phyloP scores from a whole-genome alignment of 2,329 filamentous ascomycete species.

The Fusarium sp. region DNA sequence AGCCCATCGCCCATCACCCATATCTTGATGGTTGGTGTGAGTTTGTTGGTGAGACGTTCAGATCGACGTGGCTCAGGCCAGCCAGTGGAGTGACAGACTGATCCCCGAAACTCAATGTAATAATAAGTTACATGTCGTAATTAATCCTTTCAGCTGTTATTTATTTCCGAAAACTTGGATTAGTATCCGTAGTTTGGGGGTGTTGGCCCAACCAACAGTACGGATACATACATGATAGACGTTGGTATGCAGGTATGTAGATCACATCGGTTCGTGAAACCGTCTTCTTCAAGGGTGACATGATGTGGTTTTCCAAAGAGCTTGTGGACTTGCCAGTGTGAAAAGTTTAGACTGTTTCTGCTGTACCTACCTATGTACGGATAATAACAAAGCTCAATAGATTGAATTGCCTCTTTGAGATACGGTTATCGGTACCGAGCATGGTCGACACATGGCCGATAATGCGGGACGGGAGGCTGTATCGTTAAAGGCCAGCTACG shows the following conservation, averaged over 20 bases:
- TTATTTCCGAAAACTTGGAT: slow-evolving; percentile 21
- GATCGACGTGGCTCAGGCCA: slow-evolving; percentile 18
- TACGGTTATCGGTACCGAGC: slow-evolving; percentile 10
- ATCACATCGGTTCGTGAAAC: slow-evolving; percentile 25
- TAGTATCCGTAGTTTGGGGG: not conserved
- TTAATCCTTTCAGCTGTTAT: not conserved
- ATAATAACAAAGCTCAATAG: not conserved
- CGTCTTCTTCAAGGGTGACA: slow-evolving; percentile 9
- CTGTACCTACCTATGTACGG: not conserved
- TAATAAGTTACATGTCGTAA: not conserved
- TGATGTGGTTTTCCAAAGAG: slow-evolving; percentile 13
- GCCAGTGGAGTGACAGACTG: slow-evolving; percentile 9
- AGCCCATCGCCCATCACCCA: no score
- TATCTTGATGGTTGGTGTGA: slow-evolving; percentile 10
- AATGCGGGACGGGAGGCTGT: slow-evolving; percentile 3
- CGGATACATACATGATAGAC: not conserved
- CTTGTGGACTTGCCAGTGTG: not conserved
- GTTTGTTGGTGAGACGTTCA: slow-evolving; percentile 29
- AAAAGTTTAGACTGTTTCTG: not conserved
- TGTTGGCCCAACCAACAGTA: slow-evolving; percentile 7
- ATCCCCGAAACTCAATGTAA: slow-evolving; percentile 10
- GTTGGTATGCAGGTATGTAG: slow-evolving; percentile 33
- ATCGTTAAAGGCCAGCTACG: slow-evolving; percentile 2
- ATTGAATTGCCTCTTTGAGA: slow-evolving; percentile 10
- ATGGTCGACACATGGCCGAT: not conserved